A percentile compares a stretch with the other conserved stretches of the same genome.
phyloP scores from a whole-genome alignment of 352 stramenopile genomes.

The Pythium folliculosum region DNA sequence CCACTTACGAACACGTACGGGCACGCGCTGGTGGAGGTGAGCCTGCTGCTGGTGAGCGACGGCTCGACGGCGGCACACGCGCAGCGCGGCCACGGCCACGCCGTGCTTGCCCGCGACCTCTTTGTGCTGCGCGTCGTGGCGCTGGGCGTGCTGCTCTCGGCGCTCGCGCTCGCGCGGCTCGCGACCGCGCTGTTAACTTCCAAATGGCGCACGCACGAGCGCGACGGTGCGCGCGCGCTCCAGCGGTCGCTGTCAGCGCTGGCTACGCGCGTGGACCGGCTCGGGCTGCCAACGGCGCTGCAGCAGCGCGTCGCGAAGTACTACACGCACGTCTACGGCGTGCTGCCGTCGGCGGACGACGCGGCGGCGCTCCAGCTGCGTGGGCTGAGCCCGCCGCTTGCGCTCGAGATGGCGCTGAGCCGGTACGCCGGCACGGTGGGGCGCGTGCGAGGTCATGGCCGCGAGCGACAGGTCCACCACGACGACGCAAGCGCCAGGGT shows the following conservation, averaged over 20 bases:
- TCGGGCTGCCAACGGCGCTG: constrained; percentile 27
- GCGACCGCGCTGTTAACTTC: constrained; percentile 3
- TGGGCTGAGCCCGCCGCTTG: constrained; percentile 30
- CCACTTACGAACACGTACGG: neutral
- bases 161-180: constrained; percentile 5
- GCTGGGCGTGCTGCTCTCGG: constrained; percentile 10
- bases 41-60: constrained; percentile 11
- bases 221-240: neutral
- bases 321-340: constrained; percentile 38
- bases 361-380: neutral
- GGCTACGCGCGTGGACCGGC: constrained; percentile 25
- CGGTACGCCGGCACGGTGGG: constrained; percentile 30
- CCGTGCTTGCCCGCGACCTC: neutral
- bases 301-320: constrained; percentile 37
- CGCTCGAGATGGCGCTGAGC: constrained; percentile 35
- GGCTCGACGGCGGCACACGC: neutral
- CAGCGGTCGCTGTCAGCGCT: constrained; percentile 9
- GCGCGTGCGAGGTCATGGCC: constrained; percentile 33
- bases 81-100: neutral
- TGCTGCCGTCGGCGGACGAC: neutral
- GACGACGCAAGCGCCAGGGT: neutral
- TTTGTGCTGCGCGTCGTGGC: constrained; percentile 4
- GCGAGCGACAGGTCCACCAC: neutral
- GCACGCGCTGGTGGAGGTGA: constrained; percentile 11
- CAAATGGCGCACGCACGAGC: neutral